A percentile compares a stretch with the other conserved stretches of the same genome.
Conservation (phyloP, 2,329 filamentous ascomycete genomes). For the Verticillium zaregamsianum region DNA sequence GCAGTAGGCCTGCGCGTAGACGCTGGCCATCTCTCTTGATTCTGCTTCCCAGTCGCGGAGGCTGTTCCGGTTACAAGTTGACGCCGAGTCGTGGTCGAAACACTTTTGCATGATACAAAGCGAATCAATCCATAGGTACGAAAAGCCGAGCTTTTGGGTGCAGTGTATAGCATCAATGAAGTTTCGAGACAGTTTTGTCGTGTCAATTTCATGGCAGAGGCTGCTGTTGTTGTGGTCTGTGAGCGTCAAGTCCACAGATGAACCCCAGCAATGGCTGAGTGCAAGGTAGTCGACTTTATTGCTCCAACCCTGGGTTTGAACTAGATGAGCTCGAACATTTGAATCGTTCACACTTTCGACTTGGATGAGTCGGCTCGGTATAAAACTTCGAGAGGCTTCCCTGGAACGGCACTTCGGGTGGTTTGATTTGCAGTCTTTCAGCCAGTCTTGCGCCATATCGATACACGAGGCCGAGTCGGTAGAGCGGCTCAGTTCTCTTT, state of each 20-base stretch:
- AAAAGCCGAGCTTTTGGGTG: not conserved
- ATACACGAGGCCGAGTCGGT: not conserved
- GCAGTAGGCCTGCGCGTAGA: not conserved
- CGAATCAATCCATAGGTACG: not conserved
- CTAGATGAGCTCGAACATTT: not conserved
- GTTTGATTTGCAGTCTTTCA: not conserved
- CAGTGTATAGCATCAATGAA: not conserved
- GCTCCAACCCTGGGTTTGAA: not conserved
- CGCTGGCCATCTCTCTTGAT: not conserved
- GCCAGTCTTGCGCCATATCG: not conserved
- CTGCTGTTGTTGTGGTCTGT: not conserved
- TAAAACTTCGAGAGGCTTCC: not conserved
- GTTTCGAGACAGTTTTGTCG: not conserved
- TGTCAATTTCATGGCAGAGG: not conserved
- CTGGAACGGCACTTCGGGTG: not conserved
- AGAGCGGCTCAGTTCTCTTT: not conserved
- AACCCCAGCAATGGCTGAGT: not conserved
- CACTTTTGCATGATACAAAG: constrained; percentile 1
- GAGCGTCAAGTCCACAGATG: not conserved
- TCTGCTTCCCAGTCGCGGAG: not conserved
- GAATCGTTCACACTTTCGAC: not conserved
- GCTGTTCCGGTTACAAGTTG: not conserved
- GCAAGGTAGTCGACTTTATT: not conserved
- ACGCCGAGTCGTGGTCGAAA: not conserved
- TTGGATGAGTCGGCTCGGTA: not conserved